Base-by-base conservation (phyloP, 345 rosid species). In the Lenwebbia sp. region DNA sequence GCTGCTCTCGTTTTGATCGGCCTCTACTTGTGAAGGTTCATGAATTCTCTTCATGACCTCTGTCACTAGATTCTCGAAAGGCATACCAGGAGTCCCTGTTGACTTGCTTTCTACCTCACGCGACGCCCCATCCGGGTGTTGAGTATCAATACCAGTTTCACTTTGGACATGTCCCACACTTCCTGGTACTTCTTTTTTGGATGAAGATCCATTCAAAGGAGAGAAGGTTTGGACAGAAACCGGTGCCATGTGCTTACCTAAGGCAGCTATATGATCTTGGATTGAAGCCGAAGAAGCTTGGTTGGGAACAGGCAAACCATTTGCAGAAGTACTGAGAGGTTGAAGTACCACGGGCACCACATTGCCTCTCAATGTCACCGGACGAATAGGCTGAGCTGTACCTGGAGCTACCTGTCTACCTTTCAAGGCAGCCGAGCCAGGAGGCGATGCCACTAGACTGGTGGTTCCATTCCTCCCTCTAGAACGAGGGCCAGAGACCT, bases 1-100 rank as follows among this genome's bases (percentile, higher is more conserved):
- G 82, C 70, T 57, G 70, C 84, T 83, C 53, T 85, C 86, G 49
- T 87, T 65, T 86, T 91, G 85, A 83, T 83, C n/a, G 52, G 89
- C 91, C 54, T 52, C 87, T 86, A 91, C 90, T 21, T 88, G 88
- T 30, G 89, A 56, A 50, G 93, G 91, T 40, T 62, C 87, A 88
- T 91, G 91, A 86, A 87, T 84, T 87, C 93, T 90, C 87, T 91
- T 91, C 86, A 90, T 90, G 70, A 92, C 96, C 83, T 94, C 95
- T 21, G 92, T 89, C 55, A 93, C 88, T 82, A 94, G 93, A 82
- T 90, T 93, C 92, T 91, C 98, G 85, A 93, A 93, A 47, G 93
- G 96, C 86, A 84, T 89, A 62, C 87, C 87, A 30, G 92, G 83
- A 54, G 74, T 56, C 82, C 54, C 84, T 83, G 85, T 83, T 19